A percentile compares a stretch with the other conserved stretches of the same genome.
Conservation (phyloP, 352 stramenopile genomes). For the Phytopythium vexans region DNA sequence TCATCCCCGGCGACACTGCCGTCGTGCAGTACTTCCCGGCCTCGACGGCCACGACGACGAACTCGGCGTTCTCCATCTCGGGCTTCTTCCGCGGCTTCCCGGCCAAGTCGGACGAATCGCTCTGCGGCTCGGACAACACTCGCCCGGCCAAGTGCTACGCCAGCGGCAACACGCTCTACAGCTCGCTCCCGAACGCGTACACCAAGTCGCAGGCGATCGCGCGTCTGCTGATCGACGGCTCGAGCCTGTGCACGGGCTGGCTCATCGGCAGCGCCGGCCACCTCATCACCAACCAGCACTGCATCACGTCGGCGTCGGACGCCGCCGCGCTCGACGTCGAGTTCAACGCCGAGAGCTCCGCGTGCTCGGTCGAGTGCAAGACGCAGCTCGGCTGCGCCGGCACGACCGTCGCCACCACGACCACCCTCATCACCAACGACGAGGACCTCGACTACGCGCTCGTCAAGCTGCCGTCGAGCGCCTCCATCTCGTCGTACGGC, state of each 20-base stretch:
- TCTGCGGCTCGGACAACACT: conserved; percentile 31
- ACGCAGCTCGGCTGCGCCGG: conserved; percentile 45
- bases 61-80: conserved; percentile 15
- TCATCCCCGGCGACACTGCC: conserved; percentile 25
- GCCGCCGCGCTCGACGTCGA: conserved; percentile 34
- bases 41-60: conserved; percentile 14
- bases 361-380: conserved; percentile 44
- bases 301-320: conserved; percentile 38
- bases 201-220: conserved; percentile 15
- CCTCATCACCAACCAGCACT: conserved; percentile 61
- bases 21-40: conserved; percentile 54
- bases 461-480: conserved; percentile 42
- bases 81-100: conserved; percentile 18
- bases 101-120: conserved; percentile 9
- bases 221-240: conserved; percentile 24
- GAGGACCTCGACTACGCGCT: conserved; percentile 48
- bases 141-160: conserved; percentile 24
- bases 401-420: conserved; percentile 24
- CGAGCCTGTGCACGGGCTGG: conserved; percentile 36
- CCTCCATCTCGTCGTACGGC: conserved; percentile 31
- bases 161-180: conserved; percentile 8
- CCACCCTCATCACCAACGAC: conserved; percentile 56
- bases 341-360: conserved; percentile 55
- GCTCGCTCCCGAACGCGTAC: conserved; percentile 11
- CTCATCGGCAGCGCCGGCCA: conserved; percentile 60